phyloP scores from a whole-genome alignment of 2,329 filamentous ascomycete genomes.

The Fusarium piperis region DNA sequence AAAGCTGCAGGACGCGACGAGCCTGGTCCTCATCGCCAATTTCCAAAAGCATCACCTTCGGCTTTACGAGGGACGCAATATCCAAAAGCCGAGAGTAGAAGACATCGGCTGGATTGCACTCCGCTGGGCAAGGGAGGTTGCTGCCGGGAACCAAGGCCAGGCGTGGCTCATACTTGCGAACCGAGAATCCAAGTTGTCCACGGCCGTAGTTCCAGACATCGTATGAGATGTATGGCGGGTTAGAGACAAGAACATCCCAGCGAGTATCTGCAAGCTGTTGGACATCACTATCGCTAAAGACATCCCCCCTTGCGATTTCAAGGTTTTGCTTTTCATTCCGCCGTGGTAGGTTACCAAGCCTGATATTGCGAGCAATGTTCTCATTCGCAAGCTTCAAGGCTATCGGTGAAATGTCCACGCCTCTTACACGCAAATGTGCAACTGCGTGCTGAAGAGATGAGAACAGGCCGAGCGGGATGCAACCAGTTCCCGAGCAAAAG shows the following conservation, averaged over 20 bases:
- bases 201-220: conserved; percentile 51
- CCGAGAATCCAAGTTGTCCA: conserved; percentile 71
- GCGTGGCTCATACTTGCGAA: conserved; percentile 82
- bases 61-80: conserved; percentile 58
- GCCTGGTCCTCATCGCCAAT: conserved; percentile 77
- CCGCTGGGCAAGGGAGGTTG: conserved; percentile 41
- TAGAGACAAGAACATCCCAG: conserved; percentile 80
- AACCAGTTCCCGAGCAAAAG: conserved; percentile 90
- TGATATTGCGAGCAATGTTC: conserved; percentile 68
- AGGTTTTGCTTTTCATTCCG: conserved; percentile 44
- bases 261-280: conserved; percentile 27
- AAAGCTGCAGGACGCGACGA: conserved; percentile 65
- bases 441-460: conserved; percentile 62
- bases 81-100: conserved; percentile 76
- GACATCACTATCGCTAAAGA: conserved; percentile 58
- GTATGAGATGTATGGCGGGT: conserved; percentile 89
- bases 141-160: conserved; percentile 75
- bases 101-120: conserved; percentile 56
- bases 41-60: conserved; percentile 73
- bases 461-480: conserved; percentile 82
- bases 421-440: conserved; percentile 62
- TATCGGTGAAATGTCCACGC: conserved; percentile 75
- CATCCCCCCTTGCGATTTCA: conserved; percentile 58
- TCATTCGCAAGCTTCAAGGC: conserved; percentile 72
- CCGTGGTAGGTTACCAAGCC: conserved; percentile 35